These are phyloP conservation scores for Dryadomyces quercus-mongolicae DNA, from an alignment of 2,329 filamentous ascomycete genomes.

Conservation along the genomic window DNA sequence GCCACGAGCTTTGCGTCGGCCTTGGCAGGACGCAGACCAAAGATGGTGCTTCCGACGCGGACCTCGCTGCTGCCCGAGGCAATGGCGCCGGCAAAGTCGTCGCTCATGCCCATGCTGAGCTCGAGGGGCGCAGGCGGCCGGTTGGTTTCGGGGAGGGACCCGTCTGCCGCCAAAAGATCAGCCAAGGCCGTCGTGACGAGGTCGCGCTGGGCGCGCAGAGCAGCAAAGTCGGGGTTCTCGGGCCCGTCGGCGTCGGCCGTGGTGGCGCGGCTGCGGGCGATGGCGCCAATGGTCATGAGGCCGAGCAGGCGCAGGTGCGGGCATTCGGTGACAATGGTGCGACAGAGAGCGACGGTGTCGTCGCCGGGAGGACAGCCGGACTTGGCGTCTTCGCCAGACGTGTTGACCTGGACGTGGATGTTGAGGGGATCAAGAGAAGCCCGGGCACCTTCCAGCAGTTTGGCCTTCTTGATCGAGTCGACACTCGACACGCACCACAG, in stretches of 20 bases:
- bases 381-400: constrained; percentile 76
- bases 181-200: constrained; percentile 37
- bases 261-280: constrained; percentile 67
- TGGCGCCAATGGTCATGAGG: constrained; percentile 95
- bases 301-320: constrained; percentile 65
- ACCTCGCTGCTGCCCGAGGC: constrained; percentile 77
- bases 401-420: constrained; percentile 92
- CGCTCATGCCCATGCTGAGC: constrained; percentile 97
- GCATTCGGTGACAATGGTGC: constrained; percentile 57
- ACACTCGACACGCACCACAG: constrained; percentile 88
- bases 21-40: constrained; percentile 70
- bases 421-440: constrained; percentile 36
- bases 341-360: constrained; percentile 52
- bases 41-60: constrained; percentile 85
- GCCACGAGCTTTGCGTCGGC: constrained; percentile 60
- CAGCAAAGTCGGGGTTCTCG: constrained; percentile 81
- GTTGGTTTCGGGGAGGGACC: constrained; percentile 14
- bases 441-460: constrained; percentile 66
- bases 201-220: constrained; percentile 58
- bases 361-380: constrained; percentile 63
- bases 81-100: constrained; percentile 87
- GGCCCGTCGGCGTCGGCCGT: constrained; percentile 64
- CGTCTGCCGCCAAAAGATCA: too few species aligned
- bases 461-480: constrained; percentile 78
- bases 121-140: constrained; percentile 41